Evolutionary conservation across 2,329 filamentous ascomycete genomes (phyloP).

Genomic region (Apiospora arundinis): DNA sequence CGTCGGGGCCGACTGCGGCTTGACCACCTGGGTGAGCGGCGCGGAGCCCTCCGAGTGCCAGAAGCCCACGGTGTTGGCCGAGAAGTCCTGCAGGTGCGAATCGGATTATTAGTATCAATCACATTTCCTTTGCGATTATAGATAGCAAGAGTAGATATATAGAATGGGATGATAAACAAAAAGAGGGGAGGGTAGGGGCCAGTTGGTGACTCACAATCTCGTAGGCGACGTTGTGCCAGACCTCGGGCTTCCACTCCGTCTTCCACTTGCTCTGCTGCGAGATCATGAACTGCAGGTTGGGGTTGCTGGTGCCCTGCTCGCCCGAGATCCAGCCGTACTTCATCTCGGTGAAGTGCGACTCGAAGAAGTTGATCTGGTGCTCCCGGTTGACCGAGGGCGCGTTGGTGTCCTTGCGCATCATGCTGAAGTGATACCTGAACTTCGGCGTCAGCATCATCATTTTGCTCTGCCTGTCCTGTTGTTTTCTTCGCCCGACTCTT

Average conservation of each 20-base stretch:
- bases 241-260: slow-evolving; percentile 63
- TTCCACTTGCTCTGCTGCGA: slow-evolving; percentile 67
- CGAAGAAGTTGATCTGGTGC: slow-evolving; percentile 70
- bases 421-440: slow-evolving; percentile 79
- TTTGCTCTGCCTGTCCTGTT: too few species aligned
- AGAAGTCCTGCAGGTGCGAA: slow-evolving; percentile 74
- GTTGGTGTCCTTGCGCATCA: slow-evolving; percentile 65
- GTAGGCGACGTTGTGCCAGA: slow-evolving; percentile 80
- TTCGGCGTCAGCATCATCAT: too few species aligned
- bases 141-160: too few species aligned
- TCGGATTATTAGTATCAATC: too few species aligned
- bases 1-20: slow-evolving; percentile 57
- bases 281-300: slow-evolving; percentile 69
- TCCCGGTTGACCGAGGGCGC: slow-evolving; percentile 67
- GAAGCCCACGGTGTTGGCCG: slow-evolving; percentile 65
- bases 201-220: slow-evolving; percentile 64
- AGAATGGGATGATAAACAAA: slow-evolving; percentile 66
- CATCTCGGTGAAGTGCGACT: slow-evolving; percentile 77
- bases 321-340: slow-evolving; percentile 69
- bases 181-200: not conserved
- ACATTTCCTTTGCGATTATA: too few species aligned
- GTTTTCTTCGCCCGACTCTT: too few species aligned
- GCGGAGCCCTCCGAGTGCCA: slow-evolving; percentile 73
- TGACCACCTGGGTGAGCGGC: slow-evolving; percentile 62
- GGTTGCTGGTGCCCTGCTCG: slow-evolving; percentile 49